Percentiles rank a stretch among this genome's conserved stretches.
Conservation (phyloP, 768 basidiomycete species). For the Boletus rufocinnamomeus region DNA sequence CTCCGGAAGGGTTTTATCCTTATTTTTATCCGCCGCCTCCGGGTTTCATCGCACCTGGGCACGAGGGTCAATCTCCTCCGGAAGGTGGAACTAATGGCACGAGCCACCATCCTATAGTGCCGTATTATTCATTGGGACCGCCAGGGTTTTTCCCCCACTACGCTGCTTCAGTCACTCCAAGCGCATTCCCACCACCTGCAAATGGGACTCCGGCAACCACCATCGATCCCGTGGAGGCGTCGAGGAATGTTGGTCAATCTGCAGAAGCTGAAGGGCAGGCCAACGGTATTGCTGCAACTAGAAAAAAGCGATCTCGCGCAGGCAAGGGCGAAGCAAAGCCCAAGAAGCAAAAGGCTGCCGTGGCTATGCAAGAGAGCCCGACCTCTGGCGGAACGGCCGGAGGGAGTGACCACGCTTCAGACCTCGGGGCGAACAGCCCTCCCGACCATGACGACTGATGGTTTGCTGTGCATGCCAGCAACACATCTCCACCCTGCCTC, state of each 20-base stretch:
- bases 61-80: conserved; percentile 37
- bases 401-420: conserved; percentile 32
- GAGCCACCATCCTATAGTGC: conserved; percentile 32
- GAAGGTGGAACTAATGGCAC: conserved; percentile 36
- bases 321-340: conserved; percentile 34
- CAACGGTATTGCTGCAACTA: conserved; percentile 20
- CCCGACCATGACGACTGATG: conserved; percentile 28
- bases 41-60: conserved; percentile 41
- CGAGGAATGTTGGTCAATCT: conserved; percentile 26
- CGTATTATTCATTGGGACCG: conserved; percentile 41
- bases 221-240: conserved; percentile 30
- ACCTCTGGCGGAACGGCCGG: conserved; percentile 27
- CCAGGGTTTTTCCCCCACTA: conserved; percentile 44
- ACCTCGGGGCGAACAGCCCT: conserved; percentile 27
- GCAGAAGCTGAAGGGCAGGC: conserved; percentile 19
- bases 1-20: conserved; percentile 48
- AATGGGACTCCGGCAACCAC: conserved; percentile 28
- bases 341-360: conserved; percentile 35
- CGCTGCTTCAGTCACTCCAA: conserved; percentile 28
- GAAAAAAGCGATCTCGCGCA: conserved; percentile 33
- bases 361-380: conserved; percentile 17
- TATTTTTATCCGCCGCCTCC: conserved; percentile 44
- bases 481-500: background rate
- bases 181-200: conserved; percentile 35
- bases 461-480: conserved; percentile 3